phyloP scores from a whole-genome alignment of 768 basidiomycete species.

The Agaricus subrufescens region DNA sequence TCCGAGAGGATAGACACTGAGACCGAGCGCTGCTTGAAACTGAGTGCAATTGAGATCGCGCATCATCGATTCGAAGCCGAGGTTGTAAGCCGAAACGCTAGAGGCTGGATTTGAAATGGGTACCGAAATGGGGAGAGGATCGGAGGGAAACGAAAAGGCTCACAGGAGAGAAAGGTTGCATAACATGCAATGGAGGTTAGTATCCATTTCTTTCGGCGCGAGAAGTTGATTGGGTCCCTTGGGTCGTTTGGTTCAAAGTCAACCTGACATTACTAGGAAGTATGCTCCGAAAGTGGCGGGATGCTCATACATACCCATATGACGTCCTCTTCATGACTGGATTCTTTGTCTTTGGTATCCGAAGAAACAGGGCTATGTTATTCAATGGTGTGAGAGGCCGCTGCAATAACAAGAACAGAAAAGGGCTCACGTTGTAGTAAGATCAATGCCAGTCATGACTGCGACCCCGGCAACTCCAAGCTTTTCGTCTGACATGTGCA shows the following conservation, averaged over 20 bases:
- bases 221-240: slow-evolving; percentile 17
- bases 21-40: slow-evolving; percentile 41
- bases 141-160: slow-evolving; percentile 6
- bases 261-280: background rate
- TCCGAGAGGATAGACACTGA: slow-evolving; percentile 53
- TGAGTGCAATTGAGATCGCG: slow-evolving; percentile 37
- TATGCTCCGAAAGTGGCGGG: too few relatives aligned
- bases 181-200: slow-evolving; percentile 32
- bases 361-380: too few relatives aligned
- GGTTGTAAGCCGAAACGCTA: slow-evolving; percentile 44
- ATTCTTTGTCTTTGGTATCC: too few relatives aligned
- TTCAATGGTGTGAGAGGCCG: too few relatives aligned
- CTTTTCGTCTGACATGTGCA: too few relatives aligned
- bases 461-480: too few relatives aligned
- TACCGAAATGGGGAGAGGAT: background rate
- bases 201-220: slow-evolving; percentile 19
- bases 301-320: too few relatives aligned
- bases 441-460: too few relatives aligned
- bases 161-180: slow-evolving; percentile 38
- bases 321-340: too few relatives aligned
- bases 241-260: slow-evolving; percentile 11
- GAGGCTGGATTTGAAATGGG: slow-evolving; percentile 25
- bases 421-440: too few relatives aligned
- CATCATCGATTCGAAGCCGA: slow-evolving; percentile 56
- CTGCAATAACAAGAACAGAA: too few relatives aligned